Evolutionary conservation across 306 rosid species (phyloP).

Genomic region (Corylus avellana): DNA sequence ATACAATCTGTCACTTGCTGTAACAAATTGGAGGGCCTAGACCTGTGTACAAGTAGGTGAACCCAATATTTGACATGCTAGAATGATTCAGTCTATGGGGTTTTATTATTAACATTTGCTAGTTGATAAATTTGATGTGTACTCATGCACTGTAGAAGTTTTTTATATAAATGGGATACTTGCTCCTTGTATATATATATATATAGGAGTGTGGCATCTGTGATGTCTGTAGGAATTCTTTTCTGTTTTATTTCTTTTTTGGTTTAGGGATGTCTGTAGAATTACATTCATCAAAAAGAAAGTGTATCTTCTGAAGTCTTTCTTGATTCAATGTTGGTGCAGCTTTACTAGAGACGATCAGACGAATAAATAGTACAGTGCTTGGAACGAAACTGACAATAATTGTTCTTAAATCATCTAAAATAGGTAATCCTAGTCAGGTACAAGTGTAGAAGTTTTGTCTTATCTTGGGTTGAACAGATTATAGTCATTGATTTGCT

Average conservation of each 20-base stretch:
- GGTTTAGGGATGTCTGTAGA: not conserved
- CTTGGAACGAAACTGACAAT: too few species aligned
- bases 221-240: too few species aligned
- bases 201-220: not conserved
- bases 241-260: too few species aligned
- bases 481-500: too few species aligned
- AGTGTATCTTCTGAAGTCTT: not conserved
- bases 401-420: too few species aligned
- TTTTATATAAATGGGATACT: too few species aligned
- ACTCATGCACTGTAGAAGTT: not conserved
- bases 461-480: too few species aligned
- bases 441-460: not conserved
- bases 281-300: too few species aligned
- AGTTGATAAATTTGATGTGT: too few species aligned
- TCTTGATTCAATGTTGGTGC: not conserved
- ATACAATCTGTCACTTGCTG: not conserved
- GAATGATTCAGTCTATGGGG: not conserved
- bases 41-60: not conserved
- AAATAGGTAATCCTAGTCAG: not conserved
- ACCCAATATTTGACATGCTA: not conserved
- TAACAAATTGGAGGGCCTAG: too few species aligned
- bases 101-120: too few species aligned
- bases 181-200: not conserved
- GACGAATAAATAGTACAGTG: not conserved
- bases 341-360: not conserved